Percentiles rank a stretch among this genome's conserved stretches.
Conservation (phyloP, 2,329 filamentous ascomycete species). For the Fusarium tjaetaba region DNA sequence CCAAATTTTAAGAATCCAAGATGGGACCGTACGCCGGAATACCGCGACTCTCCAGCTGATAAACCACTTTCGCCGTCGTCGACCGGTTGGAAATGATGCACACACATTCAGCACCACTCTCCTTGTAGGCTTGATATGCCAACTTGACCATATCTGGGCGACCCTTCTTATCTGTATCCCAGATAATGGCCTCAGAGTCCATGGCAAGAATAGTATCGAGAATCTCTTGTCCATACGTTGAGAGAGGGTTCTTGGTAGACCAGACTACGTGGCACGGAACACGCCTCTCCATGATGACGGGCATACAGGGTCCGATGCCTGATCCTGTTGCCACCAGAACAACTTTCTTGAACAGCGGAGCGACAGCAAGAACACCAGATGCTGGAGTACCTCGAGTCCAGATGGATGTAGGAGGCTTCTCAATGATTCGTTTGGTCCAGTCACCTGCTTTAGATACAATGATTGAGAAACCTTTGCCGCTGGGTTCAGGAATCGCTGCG, state of each 20-base stretch:
- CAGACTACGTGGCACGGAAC: conserved; percentile 33
- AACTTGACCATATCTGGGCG: conserved; percentile 59
- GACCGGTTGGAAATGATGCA: conserved; percentile 73
- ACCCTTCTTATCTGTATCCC: conserved; percentile 67
- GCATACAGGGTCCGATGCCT: conserved; percentile 33
- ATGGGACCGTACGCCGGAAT: conserved; percentile 74
- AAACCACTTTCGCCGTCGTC: conserved; percentile 70
- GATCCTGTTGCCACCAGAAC: conserved; percentile 34
- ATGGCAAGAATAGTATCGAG: conserved; percentile 26
- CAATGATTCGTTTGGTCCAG: conserved; percentile 72
- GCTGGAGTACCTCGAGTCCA: conserved; percentile 72
- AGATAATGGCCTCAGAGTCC: conserved; percentile 38
- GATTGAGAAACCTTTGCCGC: conserved; percentile 64
- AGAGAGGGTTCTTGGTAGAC: conserved; percentile 32
- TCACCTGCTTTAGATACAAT: conserved; percentile 75
- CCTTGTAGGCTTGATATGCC: conserved; percentile 59
- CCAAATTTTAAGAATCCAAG: conserved; percentile 58
- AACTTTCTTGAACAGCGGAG: conserved; percentile 32
- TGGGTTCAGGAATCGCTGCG: conserved; percentile 70
- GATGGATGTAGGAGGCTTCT: conserved; percentile 64
- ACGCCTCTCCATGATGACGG: conserved; percentile 27
- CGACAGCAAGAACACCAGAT: conserved; percentile 53
- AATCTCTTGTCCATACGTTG: conserved; percentile 21
- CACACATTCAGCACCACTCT: conserved; percentile 69
- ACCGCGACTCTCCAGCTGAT: conserved; percentile 68